Conservation (phyloP, 108 stramenopile species). For the Chaetoceros tenuissimus region DNA sequence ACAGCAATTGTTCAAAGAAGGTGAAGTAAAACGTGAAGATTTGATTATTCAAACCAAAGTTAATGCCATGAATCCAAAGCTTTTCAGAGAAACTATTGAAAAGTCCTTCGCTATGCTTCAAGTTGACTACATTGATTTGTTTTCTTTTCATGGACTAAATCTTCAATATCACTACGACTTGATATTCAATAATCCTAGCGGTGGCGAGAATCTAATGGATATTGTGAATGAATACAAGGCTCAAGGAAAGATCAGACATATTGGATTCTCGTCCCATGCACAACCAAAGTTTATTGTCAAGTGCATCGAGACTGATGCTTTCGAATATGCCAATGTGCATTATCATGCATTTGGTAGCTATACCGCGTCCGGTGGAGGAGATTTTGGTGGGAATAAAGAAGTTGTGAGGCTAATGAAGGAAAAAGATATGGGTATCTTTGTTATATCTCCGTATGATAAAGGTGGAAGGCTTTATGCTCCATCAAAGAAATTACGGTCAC, state of each 20-base stretch:
- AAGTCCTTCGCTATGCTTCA: constrained; percentile 47
- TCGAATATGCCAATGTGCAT: constrained; percentile 84
- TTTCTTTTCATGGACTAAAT: constrained; percentile 81
- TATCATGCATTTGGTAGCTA: constrained; percentile 85
- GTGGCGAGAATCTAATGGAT: constrained; percentile 52
- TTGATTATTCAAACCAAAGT: constrained; percentile 89
- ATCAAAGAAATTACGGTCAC: constrained; percentile 46
- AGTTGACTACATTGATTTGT: constrained; percentile 80
- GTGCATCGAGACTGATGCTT: constrained; percentile 62
- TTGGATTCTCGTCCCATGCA: constrained; percentile 87
- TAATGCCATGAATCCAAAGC: constrained; percentile 26
- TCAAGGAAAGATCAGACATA: constrained; percentile 65
- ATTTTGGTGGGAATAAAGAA: constrained; percentile 46
- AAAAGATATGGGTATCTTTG: constrained; percentile 82
- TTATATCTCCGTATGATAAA: constrained; percentile 86
- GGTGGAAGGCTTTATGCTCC: constrained; percentile 72
- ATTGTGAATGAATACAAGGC: constrained; percentile 47
- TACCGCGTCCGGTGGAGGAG: constrained; percentile 64
- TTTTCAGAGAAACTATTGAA: constrained; percentile 48
- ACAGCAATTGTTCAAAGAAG: constrained; percentile 51
- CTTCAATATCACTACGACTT: constrained; percentile 41
- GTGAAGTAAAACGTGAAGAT: constrained; percentile 60
- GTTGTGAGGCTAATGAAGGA: constrained; percentile 51
- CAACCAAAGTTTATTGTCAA: constrained; percentile 54
- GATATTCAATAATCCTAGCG: constrained; percentile 41